Base-by-base conservation (phyloP, 2,329 filamentous ascomycete species). In the Alternaria conjuncta region DNA sequence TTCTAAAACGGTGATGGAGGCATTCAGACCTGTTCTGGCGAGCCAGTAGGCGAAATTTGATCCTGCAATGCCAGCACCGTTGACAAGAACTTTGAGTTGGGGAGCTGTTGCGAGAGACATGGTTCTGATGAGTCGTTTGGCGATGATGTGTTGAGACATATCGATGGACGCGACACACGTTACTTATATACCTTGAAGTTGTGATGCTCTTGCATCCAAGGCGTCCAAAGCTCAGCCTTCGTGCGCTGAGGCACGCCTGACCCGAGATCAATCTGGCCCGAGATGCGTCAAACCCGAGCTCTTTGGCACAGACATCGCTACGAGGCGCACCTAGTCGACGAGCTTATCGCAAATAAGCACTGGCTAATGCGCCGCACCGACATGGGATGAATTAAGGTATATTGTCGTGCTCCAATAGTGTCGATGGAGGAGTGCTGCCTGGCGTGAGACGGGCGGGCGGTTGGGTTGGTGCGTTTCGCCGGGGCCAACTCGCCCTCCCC, bases 1-100 rank as follows among this genome's bases (percentile, higher is more conserved):
- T 60, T 85, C 84, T 15, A 85, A 67, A 41, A 85, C 71, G 5
- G 82, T 84, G 65, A 84, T 79, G 58, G 64, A 68, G 11, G 79
- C 76, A 49, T 68, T 68, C 47, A 70, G 67, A 70, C 67, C 67
- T 51, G 70, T 71, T 28, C 70, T 71, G 7, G 73, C 65, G 21
- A 82, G 72, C 63, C 69, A 78, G 53, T 73, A 73, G n/a, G 81
- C 79, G 13, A 82, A 69, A 4, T 71, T 75, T 20, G 76, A 71
- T 10, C 80, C 81, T 26, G 80, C 81, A 18, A 82, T 76, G n/a
- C 79, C 79, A 13, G 72, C 77, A 25, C 81, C 81, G 5, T 74
- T 74, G 53, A 82, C 78, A 62, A 82, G 78, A 26, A 82, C 45
- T 60, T 61, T 66, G 3, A 66, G 21, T n/a, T 69, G 26, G 64